Conservation (phyloP, 2,329 filamentous ascomycete species). For the Colletotrichum tabaci region DNA sequence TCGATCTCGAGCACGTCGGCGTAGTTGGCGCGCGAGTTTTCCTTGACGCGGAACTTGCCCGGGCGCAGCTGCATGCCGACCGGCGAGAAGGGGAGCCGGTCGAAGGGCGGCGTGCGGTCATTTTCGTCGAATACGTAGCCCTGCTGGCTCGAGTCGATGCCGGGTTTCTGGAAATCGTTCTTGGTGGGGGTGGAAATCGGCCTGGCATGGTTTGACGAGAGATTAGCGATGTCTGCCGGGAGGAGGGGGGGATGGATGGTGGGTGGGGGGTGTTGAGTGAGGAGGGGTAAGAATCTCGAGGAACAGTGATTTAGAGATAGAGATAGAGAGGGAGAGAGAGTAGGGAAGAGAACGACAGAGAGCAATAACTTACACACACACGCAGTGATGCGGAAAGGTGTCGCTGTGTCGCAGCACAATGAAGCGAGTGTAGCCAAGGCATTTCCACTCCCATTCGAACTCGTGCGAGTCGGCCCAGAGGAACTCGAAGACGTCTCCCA, state of each 20-base stretch:
- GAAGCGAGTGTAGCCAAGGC: constrained; percentile 40
- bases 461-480: constrained; percentile 41
- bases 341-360: background rate
- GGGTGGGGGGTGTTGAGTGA: background rate
- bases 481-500: constrained; percentile 41
- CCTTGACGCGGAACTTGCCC: constrained; percentile 41
- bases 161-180: constrained; percentile 41
- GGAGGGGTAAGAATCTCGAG: background rate
- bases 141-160: constrained; percentile 41
- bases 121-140: constrained; percentile 39
- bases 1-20: constrained; percentile 41
- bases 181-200: constrained; percentile 42
- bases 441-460: constrained; percentile 42
- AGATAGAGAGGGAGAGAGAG: background rate
- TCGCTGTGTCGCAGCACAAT: constrained; percentile 40
- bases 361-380: constrained; percentile 36
- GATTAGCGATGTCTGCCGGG: constrained; percentile 28
- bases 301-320: background rate
- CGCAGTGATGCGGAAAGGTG: constrained; percentile 38
- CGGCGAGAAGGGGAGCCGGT: constrained; percentile 37
- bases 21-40: constrained; percentile 39
- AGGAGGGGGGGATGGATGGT: background rate
- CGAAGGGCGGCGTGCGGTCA: constrained; percentile 39
- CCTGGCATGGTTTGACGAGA: constrained; percentile 2
- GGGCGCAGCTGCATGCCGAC: constrained; percentile 39